A percentile compares a stretch with the other conserved stretches of the same genome.
These are phyloP conservation scores for Leccinum pellstonianum DNA, from an alignment of 768 basidiomycete genomes.

Conservation along the genomic window DNA sequence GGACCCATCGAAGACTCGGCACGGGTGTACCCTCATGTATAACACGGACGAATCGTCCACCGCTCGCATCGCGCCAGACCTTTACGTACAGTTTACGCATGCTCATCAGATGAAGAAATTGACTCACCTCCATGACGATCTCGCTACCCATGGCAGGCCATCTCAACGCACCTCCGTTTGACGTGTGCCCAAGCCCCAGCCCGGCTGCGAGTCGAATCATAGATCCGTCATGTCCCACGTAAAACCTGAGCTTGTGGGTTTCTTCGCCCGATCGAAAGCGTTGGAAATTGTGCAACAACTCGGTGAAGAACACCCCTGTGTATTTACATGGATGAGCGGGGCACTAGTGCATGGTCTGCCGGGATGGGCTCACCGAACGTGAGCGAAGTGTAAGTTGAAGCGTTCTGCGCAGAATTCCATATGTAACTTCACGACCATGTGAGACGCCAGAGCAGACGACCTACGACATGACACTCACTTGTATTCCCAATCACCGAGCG, in stretches of 20 bases:
- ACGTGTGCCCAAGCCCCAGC: conserved; percentile 38
- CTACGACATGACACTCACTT: conserved; percentile 32
- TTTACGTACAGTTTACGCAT: conserved; percentile 14
- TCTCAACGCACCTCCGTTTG: conserved; percentile 30
- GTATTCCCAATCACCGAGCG: conserved; percentile 62
- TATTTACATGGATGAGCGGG: background rate
- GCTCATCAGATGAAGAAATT: background rate
- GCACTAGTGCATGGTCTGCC: background rate
- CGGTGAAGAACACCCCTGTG: conserved; percentile 44
- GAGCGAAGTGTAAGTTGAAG: conserved; percentile 42
- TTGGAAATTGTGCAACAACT: conserved; percentile 41
- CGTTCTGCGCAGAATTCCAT: conserved; percentile 46
- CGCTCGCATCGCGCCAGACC: conserved; percentile 38
- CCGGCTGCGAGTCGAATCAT: conserved; percentile 42
- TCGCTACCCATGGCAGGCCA: conserved; percentile 52
- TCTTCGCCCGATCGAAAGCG: conserved; percentile 35
- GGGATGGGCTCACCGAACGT: conserved; percentile 38
- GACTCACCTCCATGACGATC: conserved; percentile 45
- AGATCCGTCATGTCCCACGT: conserved; percentile 49
- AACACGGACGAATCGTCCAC: conserved; percentile 39
- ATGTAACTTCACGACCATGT: conserved; percentile 39
- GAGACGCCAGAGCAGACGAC: background rate
- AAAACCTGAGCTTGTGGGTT: conserved; percentile 38
- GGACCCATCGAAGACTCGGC: conserved; percentile 36
- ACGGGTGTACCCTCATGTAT: conserved; percentile 45